These are phyloP conservation scores for Saraca asoca DNA, from an alignment of 331 rosid genomes.

Conservation along the genomic window DNA sequence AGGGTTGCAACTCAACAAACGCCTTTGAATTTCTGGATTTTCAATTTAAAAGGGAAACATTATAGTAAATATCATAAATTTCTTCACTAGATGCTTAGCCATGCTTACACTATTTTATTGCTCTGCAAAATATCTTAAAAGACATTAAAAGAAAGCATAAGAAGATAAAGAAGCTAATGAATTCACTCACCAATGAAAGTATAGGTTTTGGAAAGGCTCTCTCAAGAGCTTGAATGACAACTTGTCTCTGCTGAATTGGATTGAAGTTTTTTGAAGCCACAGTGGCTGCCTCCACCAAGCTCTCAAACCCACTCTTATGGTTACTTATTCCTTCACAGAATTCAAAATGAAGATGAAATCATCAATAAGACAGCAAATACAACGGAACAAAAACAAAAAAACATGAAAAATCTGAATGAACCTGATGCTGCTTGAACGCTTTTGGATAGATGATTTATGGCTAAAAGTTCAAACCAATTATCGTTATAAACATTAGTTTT, in stretches of 20 bases:
- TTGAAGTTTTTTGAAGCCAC: constrained; percentile 50
- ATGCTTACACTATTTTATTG: too few relatives aligned
- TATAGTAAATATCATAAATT: too few relatives aligned
- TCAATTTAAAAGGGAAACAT: too few relatives aligned
- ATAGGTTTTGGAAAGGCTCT: constrained; percentile 68
- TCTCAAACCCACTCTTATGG: constrained; percentile 67
- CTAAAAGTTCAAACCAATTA: constrained; percentile 69
- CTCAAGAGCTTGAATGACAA: constrained; percentile 57
- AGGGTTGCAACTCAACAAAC: too few relatives aligned
- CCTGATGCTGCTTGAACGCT: constrained; percentile 79
- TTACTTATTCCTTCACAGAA: constrained; percentile 56
- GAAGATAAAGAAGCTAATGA: not conserved
- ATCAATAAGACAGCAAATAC: not conserved
- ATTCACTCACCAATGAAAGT: constrained; percentile 61
- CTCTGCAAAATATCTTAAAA: too few relatives aligned
- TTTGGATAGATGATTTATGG: constrained; percentile 67
- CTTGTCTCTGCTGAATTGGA: constrained; percentile 53
- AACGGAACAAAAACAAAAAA: not conserved
- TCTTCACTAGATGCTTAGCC: too few relatives aligned
- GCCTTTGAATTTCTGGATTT: too few relatives aligned
- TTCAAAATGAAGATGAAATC: not conserved
- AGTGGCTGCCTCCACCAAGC: constrained; percentile 78
- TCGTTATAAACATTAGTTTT: constrained; percentile 49
- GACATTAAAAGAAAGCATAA: not conserved
- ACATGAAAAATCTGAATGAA: constrained; percentile 32